phyloP scores from a whole-genome alignment of 2,329 filamentous ascomycete species.

The Colletotrichum orchidophilum region DNA sequence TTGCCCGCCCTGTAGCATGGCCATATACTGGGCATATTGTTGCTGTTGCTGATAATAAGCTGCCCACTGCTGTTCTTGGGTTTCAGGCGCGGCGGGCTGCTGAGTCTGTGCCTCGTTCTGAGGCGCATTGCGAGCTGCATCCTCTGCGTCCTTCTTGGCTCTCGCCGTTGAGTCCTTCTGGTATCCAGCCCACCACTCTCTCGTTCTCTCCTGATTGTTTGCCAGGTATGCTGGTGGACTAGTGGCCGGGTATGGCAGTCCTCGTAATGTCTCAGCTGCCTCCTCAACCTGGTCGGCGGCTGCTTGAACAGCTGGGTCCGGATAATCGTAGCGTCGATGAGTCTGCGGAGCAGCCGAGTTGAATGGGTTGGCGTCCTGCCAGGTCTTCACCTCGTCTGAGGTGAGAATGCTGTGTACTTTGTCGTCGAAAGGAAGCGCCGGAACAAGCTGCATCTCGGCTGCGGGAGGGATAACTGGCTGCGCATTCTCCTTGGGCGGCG shows the following conservation, averaged over 20 bases:
- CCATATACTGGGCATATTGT: constrained; percentile 53
- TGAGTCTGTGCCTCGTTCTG: constrained; percentile 43
- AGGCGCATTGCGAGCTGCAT: constrained; percentile 43
- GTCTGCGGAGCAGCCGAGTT: constrained; percentile 42
- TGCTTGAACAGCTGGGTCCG: constrained; percentile 53
- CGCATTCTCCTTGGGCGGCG: constrained; percentile 25
- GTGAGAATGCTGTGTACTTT: constrained; percentile 54
- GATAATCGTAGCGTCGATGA: constrained; percentile 48
- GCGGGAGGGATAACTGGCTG: constrained; percentile 42
- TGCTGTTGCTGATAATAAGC: constrained; percentile 41
- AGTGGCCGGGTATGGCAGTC: constrained; percentile 58
- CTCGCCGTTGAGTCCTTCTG: constrained; percentile 50
- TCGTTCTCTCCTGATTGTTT: constrained; percentile 54
- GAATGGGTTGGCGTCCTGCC: constrained; percentile 51
- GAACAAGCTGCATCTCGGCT: constrained; percentile 43
- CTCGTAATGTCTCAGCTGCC: constrained; percentile 51
- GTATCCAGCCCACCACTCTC: constrained; percentile 63
- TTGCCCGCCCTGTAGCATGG: constrained; percentile 49
- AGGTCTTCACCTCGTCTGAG: constrained; percentile 55
- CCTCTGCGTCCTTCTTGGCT: constrained; percentile 51
- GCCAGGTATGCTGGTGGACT: constrained; percentile 64
- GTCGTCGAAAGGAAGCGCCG: constrained; percentile 48
- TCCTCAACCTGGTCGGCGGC: constrained; percentile 55
- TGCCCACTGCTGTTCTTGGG: constrained; percentile 37
- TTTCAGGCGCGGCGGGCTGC: constrained; percentile 36